phyloP scores from a whole-genome alignment of 148 eudicot species.

The Spergularia marina region DNA sequence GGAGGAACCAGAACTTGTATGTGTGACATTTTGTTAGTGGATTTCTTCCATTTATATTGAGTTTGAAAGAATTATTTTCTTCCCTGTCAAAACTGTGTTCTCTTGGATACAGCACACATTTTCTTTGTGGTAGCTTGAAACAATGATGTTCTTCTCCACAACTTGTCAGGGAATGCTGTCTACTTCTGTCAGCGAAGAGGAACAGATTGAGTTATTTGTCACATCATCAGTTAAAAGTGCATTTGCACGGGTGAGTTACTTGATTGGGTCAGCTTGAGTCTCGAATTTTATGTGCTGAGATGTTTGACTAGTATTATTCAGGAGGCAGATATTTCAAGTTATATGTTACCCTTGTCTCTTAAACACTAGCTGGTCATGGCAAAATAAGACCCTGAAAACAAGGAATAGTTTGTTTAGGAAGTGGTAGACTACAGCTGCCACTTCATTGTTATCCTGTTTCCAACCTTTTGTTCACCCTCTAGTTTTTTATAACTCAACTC shows the following conservation, averaged over 20 bases:
- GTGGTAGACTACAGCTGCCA: background rate
- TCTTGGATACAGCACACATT: background rate
- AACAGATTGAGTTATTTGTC: conserved; percentile 80
- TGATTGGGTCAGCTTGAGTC: background rate
- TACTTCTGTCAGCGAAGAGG: conserved; percentile 50
- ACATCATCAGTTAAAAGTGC: conserved; percentile 70
- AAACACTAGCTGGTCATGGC: background rate
- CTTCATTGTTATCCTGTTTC: background rate
- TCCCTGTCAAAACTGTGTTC: background rate
- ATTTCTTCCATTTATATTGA: background rate
- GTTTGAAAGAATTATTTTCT: conserved; percentile 4
- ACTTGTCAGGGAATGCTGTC: conserved; percentile 53
- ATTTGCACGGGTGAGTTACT: conserved; percentile 73
- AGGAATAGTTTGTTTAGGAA: background rate
- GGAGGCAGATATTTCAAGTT: background rate
- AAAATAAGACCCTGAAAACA: conserved; percentile 1
- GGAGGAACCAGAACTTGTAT: conserved; percentile 77
- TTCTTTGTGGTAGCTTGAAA: conserved; percentile 7
- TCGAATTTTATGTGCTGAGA: background rate
- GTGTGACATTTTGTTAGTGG: conserved; percentile 18
- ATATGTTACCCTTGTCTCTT: background rate
- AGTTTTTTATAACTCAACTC: no score
- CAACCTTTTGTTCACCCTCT: background rate
- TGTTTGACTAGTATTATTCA: conserved; percentile 7
- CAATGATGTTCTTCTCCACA: conserved; percentile 7